Conservation (phyloP, 2,329 filamentous ascomycete species). For the Trichoderma sp. region DNA sequence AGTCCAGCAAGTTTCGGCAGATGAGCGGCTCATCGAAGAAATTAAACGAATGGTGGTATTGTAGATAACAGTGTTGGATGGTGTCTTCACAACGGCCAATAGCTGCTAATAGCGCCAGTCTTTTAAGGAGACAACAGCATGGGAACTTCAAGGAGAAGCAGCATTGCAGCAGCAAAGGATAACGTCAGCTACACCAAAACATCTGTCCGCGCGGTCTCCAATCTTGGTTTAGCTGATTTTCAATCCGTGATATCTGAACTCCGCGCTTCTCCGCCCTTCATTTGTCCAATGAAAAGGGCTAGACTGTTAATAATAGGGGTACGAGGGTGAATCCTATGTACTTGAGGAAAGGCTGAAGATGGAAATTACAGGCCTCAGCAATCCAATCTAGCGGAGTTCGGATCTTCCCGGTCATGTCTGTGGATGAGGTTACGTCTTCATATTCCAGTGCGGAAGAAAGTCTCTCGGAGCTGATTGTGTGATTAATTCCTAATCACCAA, state of each 20-base stretch:
- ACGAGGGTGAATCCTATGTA: neutral
- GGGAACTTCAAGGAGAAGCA: neutral
- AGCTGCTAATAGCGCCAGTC: no score
- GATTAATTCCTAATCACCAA: no score
- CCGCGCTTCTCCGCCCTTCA: neutral
- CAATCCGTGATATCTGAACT: neutral
- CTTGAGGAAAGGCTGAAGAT: neutral
- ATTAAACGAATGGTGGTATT: no score
- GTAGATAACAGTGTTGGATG: neutral
- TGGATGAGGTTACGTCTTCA: neutral
- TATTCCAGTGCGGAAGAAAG: neutral
- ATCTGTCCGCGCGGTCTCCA: constrained; percentile 9
- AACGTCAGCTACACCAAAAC: neutral
- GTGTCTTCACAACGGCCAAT: neutral
- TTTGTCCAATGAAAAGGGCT: neutral
- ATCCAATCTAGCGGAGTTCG: neutral
- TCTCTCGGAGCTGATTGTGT: neutral
- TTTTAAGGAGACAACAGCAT: neutral
- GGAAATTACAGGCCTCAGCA: neutral
- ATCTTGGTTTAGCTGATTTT: neutral
- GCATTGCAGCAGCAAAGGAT: neutral
- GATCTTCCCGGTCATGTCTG: neutral
- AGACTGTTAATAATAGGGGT: neutral
- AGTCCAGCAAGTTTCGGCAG: constrained; percentile 42
- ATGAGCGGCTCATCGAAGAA: neutral